Conservation (phyloP, 2,329 filamentous ascomycete genomes). For the Aspergillus udagawae region DNA sequence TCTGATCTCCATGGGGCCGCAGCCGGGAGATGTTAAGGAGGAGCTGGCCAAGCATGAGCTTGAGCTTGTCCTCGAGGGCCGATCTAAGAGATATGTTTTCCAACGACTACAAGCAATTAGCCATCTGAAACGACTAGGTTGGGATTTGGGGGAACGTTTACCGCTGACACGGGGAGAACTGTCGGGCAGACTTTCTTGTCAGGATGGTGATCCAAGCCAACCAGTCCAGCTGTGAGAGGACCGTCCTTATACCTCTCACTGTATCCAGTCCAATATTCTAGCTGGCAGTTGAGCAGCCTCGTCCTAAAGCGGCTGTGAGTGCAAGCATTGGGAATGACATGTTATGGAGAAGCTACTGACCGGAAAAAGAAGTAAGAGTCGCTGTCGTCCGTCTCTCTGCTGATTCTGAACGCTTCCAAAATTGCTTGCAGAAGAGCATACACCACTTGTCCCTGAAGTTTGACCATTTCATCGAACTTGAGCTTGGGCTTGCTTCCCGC, state of each 20-base stretch:
- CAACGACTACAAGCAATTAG: neutral
- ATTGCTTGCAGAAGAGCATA: constrained; percentile 24
- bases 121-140: neutral
- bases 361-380: constrained; percentile 13
- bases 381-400: constrained; percentile 5
- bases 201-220: constrained; percentile 17
- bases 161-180: constrained; percentile 20
- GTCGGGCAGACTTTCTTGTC: neutral
- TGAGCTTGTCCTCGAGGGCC: constrained; percentile 20
- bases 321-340: neutral
- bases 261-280: constrained; percentile 26
- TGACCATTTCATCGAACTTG: constrained; percentile 7
- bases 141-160: constrained; percentile 2
- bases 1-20: constrained; percentile 16
- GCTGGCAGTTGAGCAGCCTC: constrained; percentile 7
- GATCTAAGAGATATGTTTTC: constrained; percentile 3
- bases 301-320: constrained; percentile 9
- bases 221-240: constrained; percentile 15
- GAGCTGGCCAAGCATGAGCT: constrained; percentile 24
- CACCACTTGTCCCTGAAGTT: constrained; percentile 18
- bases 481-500: neutral
- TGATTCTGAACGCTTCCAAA: constrained; percentile 12
- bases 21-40: constrained; percentile 16
- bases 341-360: constrained; percentile 9
- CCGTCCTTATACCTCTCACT: constrained; percentile 18